These are phyloP conservation scores for Colletotrichum camelliae DNA, from an alignment of 2,329 filamentous ascomycete genomes.

Conservation along the genomic window DNA sequence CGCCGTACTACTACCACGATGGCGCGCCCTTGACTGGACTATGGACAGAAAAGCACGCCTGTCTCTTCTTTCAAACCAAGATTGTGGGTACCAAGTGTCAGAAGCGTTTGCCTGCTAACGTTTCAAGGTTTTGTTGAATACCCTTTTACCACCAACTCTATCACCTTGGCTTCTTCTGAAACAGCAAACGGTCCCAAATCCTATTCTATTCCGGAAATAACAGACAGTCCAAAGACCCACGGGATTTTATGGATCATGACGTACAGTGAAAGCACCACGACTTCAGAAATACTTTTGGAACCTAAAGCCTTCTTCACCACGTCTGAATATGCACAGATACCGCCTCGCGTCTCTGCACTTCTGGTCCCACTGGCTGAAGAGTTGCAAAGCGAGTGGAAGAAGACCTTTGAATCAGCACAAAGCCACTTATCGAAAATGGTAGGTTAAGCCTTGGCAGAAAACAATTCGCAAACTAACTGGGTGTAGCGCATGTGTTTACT, in stretches of 20 bases:
- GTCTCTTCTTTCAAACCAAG: fast-evolving
- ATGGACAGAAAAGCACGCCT: not conserved
- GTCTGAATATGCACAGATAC: not conserved
- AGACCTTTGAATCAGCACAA: not conserved
- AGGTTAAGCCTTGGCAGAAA: not conserved
- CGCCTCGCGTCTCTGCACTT: not conserved
- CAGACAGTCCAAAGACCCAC: fast-evolving
- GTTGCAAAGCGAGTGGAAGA: not conserved
- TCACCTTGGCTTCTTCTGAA: not conserved
- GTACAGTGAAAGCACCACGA: fast-evolving
- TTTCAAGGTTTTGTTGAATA: not conserved
- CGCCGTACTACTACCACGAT: too few relatives aligned
- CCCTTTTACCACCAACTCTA: not conserved
- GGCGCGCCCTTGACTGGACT: not conserved
- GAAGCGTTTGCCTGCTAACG: not conserved
- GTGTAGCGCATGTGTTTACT: not conserved
- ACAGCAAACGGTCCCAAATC: not conserved
- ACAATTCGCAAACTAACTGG: not conserved
- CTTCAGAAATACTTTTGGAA: not conserved
- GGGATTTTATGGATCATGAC: not conserved
- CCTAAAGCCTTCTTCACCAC: not conserved
- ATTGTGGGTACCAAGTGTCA: not conserved
- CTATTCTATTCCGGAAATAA: fast-evolving
- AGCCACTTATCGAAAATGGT: not conserved
- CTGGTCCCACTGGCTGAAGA: not conserved